phyloP scores from a whole-genome alignment of 2,329 filamentous ascomycete genomes.

The Alternaria metachromatica region DNA sequence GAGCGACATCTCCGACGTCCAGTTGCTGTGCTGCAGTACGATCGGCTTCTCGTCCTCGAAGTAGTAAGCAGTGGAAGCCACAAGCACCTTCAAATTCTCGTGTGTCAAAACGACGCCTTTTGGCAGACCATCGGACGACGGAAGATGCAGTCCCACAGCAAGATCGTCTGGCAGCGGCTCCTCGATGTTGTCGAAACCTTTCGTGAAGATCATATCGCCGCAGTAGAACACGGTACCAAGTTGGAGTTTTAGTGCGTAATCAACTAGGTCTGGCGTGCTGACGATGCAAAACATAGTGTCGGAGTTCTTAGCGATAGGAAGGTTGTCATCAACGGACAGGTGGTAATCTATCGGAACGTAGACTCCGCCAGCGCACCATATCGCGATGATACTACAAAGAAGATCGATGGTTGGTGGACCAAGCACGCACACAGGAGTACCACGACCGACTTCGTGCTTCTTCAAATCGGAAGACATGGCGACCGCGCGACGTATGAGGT shows the following conservation, averaged over 20 bases:
- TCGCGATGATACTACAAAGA: not conserved
- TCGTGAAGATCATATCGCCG: not conserved
- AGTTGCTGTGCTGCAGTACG: not conserved
- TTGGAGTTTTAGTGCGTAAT: not conserved
- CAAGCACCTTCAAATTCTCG: not conserved
- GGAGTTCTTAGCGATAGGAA: not conserved
- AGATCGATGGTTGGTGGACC: slow-evolving; percentile 4
- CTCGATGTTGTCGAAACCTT: slow-evolving; percentile 1
- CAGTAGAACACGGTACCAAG: not conserved
- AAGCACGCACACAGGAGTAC: slow-evolving; percentile 2
- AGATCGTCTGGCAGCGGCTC: slow-evolving; percentile 14
- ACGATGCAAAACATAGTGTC: not conserved
- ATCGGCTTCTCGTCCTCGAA: not conserved
- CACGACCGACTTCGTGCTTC: not conserved
- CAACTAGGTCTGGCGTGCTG: not conserved
- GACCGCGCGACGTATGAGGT: not conserved
- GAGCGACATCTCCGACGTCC: not conserved
- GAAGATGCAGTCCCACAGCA: slow-evolving; percentile 8
- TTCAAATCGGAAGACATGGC: slow-evolving; percentile 3
- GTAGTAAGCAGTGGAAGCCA: not conserved
- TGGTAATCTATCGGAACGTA: not conserved
- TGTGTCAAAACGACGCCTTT: not conserved
- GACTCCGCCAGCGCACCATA: not conserved
- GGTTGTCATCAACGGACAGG: not conserved
- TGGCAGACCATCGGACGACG: not conserved